These are phyloP conservation scores for Nannizziopsis arthrosporioides DNA, from an alignment of 2,329 filamentous ascomycete genomes.

Conservation along the genomic window DNA sequence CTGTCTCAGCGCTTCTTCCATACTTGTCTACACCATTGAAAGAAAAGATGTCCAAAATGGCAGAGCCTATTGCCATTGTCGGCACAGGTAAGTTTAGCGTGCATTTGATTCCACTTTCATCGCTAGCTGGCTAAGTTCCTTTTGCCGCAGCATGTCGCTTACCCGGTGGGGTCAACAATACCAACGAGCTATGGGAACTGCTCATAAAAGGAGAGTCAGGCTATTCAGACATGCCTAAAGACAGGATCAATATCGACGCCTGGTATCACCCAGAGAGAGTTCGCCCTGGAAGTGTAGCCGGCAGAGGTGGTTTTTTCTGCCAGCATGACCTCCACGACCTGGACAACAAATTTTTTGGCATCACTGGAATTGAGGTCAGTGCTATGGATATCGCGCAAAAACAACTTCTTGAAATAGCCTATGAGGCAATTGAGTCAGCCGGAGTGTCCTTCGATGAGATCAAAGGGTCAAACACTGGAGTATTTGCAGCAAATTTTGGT, in stretches of 20 bases:
- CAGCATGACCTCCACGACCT: background rate
- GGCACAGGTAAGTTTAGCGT: background rate
- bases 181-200: background rate
- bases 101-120: background rate
- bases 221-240: background rate
- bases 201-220: background rate
- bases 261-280: background rate
- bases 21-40: no score
- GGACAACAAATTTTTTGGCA: background rate
- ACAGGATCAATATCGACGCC: background rate
- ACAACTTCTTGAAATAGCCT: background rate
- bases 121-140: background rate
- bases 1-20: no score
- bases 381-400: background rate
- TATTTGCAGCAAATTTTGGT: background rate
- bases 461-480: background rate
- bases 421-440: slow-evolving; percentile 1
- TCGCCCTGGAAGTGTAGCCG: background rate
- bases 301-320: background rate
- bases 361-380: background rate
- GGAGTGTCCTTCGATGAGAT: background rate
- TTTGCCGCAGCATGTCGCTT: background rate
- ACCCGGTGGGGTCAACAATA: background rate
- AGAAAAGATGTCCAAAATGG: no score
- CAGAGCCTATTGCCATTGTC: background rate